These are phyloP conservation scores for Ophiocordyceps camponoti-leonardi DNA, from an alignment of 2,329 filamentous ascomycete genomes.

Conservation along the genomic window DNA sequence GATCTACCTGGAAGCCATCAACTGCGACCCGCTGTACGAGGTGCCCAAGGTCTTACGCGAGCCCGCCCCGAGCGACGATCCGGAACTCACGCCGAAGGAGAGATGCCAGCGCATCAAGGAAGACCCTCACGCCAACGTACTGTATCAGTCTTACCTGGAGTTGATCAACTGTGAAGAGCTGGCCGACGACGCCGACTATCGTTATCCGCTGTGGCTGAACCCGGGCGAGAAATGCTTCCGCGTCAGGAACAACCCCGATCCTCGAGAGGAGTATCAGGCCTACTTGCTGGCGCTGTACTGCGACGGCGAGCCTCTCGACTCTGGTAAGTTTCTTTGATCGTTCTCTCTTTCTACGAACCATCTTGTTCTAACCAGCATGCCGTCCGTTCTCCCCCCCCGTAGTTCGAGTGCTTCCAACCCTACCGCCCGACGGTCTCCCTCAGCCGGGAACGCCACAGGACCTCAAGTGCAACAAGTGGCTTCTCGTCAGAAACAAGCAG, in stretches of 20 bases:
- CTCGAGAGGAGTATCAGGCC: background rate
- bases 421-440: background rate
- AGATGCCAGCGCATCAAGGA: background rate
- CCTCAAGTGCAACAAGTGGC: background rate
- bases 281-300: background rate
- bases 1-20: background rate
- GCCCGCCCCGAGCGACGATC: background rate
- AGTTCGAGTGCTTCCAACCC: background rate
- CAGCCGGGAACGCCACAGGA: background rate
- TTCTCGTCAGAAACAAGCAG: background rate
- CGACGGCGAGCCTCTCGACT: background rate
- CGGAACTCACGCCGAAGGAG: background rate
- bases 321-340: too few relatives aligned
- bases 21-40: background rate
- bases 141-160: background rate
- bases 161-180: background rate
- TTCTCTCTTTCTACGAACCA: too few relatives aligned
- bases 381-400: too few relatives aligned
- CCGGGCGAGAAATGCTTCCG: background rate
- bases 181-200: background rate
- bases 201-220: background rate
- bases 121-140: background rate
- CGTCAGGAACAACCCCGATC: background rate
- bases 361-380: too few relatives aligned
- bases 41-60: background rate